Evolutionary conservation across 139 green algal species (phyloP), one percentile per base, ranked within the genome.

Genomic region (Tetraselmis chui): DNA sequence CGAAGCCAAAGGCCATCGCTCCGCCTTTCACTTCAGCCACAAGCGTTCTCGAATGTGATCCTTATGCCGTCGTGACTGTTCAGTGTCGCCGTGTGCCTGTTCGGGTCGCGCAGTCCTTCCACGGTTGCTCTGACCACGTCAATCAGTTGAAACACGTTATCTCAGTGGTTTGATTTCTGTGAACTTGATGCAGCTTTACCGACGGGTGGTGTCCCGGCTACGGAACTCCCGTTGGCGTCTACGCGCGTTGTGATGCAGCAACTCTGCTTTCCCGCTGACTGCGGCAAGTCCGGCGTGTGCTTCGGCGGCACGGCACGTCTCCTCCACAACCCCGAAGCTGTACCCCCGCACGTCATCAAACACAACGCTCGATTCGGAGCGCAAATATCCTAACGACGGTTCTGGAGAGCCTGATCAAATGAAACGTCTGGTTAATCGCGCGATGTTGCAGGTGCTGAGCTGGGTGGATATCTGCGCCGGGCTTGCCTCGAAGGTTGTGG

Each of bases 391-490:
- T 80, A n/a, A 81, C n/a, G 22, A 2, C 26, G 28, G 1, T 79
- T 79, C 1, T 2, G 22, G 29, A 32, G 25, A 29, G 27, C 76
- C 45, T 79, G 76, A 25, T 79, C 1, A 79, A 28, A 28, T 5
- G 26, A 22, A 32, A 67, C 59, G 77, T 26, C 28, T 2, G 78
- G 29, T 24, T 83, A n/a, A n/a, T n/a, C n/a, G n/a, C n/a, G n/a
- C n/a, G n/a, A n/a, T n/a, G n/a, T n/a, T n/a, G 30, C 86, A 93
- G 88, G 93, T 97, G 31, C 84, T 97, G 74, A 90, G 82, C 84
- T 97, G 93, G 93, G 95, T 97, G 29, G 93, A 97, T 76, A 45
- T 97, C 2, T 94, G 89, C 78, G 93, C 93, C 0, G 93, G 93
- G 0, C 85, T 97, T 81, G 88, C 88, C 0, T 93, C 93, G 80